Evolutionary conservation across 805 yeast species (phyloP), one percentile per base, ranked within the genome.

Genomic region (Kockiozyma suomiensis): DNA sequence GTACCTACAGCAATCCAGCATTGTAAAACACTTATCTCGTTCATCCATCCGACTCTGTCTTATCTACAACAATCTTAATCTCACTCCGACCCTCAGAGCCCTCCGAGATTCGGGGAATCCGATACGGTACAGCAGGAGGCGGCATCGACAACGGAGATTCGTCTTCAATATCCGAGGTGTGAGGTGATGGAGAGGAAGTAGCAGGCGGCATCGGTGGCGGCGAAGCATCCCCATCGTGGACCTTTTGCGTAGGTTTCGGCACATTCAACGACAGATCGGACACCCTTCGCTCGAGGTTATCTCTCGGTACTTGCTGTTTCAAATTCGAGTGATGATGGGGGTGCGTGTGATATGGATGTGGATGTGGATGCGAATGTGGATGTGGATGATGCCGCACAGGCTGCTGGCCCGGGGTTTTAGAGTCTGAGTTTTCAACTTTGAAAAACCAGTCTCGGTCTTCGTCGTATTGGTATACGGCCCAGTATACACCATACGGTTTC

Each of bases 401-500:
- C 2, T 25, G 35, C 4, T n/a, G 37, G 4, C 30, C 41, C 38
- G 15, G 17, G 40, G 12, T 17, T 3, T 33, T 40, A 1, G 32
- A 3, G 12, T 53, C 45, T n/a, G 62, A 53, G 37, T 58, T 54
- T 17, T 81, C 82, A 3, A 90, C 86, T 68, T 87, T 83, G 56
- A 77, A 81, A 75, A 93, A 93, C 86, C 90, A 84, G 71, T 91
- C 92, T 42, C 80, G 74, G 1, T 74, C 75, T 67, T 92, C 97
- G 68, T 89, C 87, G 75, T 86, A 93, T 72, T 91, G 96, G 74
- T 86, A 93, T 72, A 92, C 78, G 13, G 87, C 82, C 90, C 96
- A 93, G 62, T 90, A 96, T 1, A 96, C 96, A 1, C 98, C 98
- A 73, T 90, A 93, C 0, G 98, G 97, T 72, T 89, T 90, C 51